Base-by-base conservation (phyloP, 345 rosid species). In the Aegle marmelos region DNA sequence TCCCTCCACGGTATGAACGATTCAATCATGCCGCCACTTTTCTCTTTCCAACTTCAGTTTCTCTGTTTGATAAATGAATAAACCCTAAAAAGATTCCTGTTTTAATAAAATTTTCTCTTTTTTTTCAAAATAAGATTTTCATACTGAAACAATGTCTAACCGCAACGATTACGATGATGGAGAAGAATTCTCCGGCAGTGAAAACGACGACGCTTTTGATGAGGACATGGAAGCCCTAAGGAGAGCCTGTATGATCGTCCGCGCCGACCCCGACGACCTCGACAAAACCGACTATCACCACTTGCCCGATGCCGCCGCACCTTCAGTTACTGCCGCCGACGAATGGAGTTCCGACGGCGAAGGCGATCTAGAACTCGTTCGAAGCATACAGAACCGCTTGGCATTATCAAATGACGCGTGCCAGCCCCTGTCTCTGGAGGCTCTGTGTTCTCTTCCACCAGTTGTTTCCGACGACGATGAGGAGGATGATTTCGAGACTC, bases 211-310 rank as follows among this genome's bases (percentile, higher is more conserved):
- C 48, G 89, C 78, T 34, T 88, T 96, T 31, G 83, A 80, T 2
- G 93, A 91, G 68, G 99, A 92, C 84, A 76, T 93, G 85, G 99
- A 93, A 77, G 94, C 93, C 31, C 82, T 95, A 67, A 83, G 91
- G 79, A 90, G 84, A 65, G 98, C 98, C 60, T 95, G 93, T 83
- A 64, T 85, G 17, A 73, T 85, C 17, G 34, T 94, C 24, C 94
- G 90, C 33, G 48, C 91, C 37, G 84, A 87, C 85, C 78, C 83
- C 72, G 72, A 85, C 59, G 82, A 76, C n/a, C 61, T 78, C 11
- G 11, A 74, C 3, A 70, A 73, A 74, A 9, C 30, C 76, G 60
- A 41, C 48, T 22, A 28, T 5, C 59, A 39, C n/a, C 50, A 53
- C 17, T 24, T 65, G 39, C 27, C 65, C 45, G 74, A 33, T 68